Evolutionary conservation across 345 rosid species (phyloP), one percentile per base, ranked within the genome.

Genomic region (Gossypium raimondii): DNA sequence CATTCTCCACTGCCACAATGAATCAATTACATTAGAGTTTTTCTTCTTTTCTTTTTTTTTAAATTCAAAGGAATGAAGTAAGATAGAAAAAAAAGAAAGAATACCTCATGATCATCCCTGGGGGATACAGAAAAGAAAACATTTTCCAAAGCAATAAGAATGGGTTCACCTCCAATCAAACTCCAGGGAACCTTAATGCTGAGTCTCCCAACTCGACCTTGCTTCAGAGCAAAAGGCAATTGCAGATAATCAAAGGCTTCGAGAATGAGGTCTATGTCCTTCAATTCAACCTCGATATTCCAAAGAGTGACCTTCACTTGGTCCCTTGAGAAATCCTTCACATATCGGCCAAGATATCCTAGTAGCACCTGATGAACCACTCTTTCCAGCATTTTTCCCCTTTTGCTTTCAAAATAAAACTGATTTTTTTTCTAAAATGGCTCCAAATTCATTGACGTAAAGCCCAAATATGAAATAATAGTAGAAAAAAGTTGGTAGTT

Each of bases 241-340:
- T 87, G 97, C 62, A 94, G 89, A 83, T 89, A 90, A 79, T 94
- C 98, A 56, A 94, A 94, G 65, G 98, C 97, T 73, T 92, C 97
- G 11, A 88, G 93, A 81, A 85, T 88, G 29, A 94, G 87, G 24
- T 94, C 91, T 50, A 90, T 91, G 77, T 90, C 88, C 85, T 92
- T 91, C 86, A 94, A 65, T 58, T 88, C 69, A 10, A 94, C 90
- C 78, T 89, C 96, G 47, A 29, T 80, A 63, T 82, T 88, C 98
- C 98, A 90, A 2, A 94, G 80, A 24, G 92, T 84, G 81, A 94
- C 87, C 80, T 88, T 94, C 73, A 92, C 91, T 82, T 90, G 91
- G 76, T 92, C 93, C 77, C 82, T 84, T 65, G 90, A 92, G 53
- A 94, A 78, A 77, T 94, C 89, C 84, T 92, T 92, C 74, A 90